These are phyloP conservation scores for Xylariaceae sp. DNA, from an alignment of 2,329 filamentous ascomycete genomes.

Conservation along the genomic window DNA sequence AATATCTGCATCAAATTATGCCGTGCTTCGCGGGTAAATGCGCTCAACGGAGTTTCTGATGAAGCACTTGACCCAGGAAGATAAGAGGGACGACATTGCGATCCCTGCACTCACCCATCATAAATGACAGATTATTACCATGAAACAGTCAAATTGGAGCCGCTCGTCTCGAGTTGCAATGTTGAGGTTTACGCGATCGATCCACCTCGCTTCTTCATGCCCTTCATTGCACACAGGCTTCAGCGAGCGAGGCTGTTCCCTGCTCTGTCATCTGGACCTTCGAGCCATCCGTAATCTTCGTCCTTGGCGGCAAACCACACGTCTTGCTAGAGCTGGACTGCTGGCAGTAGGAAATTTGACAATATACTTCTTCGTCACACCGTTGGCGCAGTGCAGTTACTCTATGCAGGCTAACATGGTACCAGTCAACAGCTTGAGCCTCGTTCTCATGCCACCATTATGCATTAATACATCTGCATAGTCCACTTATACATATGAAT, in stretches of 20 bases:
- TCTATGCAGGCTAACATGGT: not conserved
- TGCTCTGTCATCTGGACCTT: not conserved
- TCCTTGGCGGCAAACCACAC: too few relatives aligned
- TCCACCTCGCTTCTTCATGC: constrained; percentile 21
- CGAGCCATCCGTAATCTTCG: too few relatives aligned
- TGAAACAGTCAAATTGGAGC: constrained; percentile 11
- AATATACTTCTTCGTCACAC: not conserved
- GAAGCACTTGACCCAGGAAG: not conserved
- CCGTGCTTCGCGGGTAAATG: constrained; percentile 15
- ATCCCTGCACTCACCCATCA: constrained; percentile 21
- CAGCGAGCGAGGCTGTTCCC: not conserved
- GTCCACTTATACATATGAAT: too few relatives aligned
- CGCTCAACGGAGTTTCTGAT: not conserved
- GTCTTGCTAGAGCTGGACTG: too few relatives aligned
- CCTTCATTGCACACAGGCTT: not conserved
- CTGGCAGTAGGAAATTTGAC: too few relatives aligned
- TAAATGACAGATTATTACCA: not conserved
- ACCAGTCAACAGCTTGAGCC: not conserved
- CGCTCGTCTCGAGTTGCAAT: constrained; percentile 23
- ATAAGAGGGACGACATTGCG: constrained; percentile 3
- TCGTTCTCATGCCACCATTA: constrained; percentile 3
- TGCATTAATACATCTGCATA: constrained; percentile 6
- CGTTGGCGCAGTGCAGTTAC: not conserved
- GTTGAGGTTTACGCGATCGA: not conserved
- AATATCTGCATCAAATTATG: constrained; percentile 5